A percentile compares a stretch with the other conserved stretches of the same genome.
These are phyloP conservation scores for Microcos paniculata DNA, from an alignment of 345 rosid species.

Conservation along the genomic window DNA sequence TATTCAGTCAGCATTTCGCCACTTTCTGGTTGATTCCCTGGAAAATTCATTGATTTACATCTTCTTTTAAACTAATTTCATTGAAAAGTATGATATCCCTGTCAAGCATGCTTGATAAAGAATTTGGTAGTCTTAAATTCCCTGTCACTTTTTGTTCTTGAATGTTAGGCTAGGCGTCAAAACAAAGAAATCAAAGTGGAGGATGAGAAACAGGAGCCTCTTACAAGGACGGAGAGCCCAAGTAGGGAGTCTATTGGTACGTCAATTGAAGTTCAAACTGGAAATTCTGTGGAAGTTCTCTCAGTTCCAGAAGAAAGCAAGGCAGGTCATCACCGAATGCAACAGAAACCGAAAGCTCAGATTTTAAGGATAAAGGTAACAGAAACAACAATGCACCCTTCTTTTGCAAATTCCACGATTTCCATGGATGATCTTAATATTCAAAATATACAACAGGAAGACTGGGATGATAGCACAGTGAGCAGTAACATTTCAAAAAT, in stretches of 20 bases:
- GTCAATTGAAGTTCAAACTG: constrained; percentile 72
- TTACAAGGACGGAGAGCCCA: constrained; percentile 40
- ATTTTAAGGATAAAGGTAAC: constrained; percentile 57
- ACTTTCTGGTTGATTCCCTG: constrained; percentile 45
- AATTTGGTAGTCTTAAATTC: background rate
- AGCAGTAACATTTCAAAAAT: constrained; percentile 64
- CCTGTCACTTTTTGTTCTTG: constrained; percentile 2
- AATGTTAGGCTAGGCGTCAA: constrained; percentile 41
- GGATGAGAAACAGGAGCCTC: constrained; percentile 25
- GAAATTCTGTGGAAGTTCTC: constrained; percentile 50
- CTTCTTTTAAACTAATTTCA: background rate
- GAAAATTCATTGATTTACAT: background rate
- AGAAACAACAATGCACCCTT: background rate
- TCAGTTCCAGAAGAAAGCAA: constrained; percentile 38
- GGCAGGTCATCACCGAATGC: constrained; percentile 24
- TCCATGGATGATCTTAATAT: background rate
- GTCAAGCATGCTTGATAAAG: background rate
- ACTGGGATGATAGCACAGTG: constrained; percentile 92
- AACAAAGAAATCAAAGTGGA: constrained; percentile 22
- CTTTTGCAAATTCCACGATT: background rate
- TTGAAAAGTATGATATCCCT: background rate
- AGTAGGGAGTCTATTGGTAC: constrained; percentile 54
- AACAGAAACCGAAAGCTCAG: constrained; percentile 50
- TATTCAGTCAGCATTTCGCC: constrained; percentile 75
- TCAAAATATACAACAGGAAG: too few species aligned